phyloP scores from a whole-genome alignment of 108 stramenopile genomes.

The Fragilaria crotonensis region DNA sequence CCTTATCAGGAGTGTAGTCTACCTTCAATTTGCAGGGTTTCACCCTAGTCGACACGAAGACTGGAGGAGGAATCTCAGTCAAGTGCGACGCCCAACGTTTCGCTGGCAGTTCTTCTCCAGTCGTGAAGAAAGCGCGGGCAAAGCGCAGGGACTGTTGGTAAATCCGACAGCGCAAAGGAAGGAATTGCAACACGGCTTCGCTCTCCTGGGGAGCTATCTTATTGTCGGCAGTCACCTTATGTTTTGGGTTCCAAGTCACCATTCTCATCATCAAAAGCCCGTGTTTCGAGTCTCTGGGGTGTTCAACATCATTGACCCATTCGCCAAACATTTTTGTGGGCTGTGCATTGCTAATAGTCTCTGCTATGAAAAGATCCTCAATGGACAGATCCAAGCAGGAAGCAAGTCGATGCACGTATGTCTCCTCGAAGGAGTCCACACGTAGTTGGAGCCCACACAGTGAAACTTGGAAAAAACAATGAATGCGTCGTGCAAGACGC shows the following conservation, averaged over 20 bases:
- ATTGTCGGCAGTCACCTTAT: slow-evolving; percentile 48
- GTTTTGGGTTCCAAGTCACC: slow-evolving; percentile 62
- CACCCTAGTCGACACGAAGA: slow-evolving; percentile 53
- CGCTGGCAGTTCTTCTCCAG: slow-evolving; percentile 2
- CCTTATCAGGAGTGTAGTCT: slow-evolving; percentile 63
- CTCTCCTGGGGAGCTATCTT: slow-evolving; percentile 68
- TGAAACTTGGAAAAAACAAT: slow-evolving; percentile 59
- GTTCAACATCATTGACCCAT: slow-evolving; percentile 74
- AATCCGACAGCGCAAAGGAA: slow-evolving; percentile 70
- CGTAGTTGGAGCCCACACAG: slow-evolving; percentile 45
- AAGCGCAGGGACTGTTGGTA: slow-evolving; percentile 71
- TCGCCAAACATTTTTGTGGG: slow-evolving; percentile 79
- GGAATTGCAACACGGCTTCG: slow-evolving; percentile 52
- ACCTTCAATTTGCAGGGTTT: slow-evolving; percentile 78
- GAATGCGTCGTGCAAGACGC: slow-evolving; percentile 32
- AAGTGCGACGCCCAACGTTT: slow-evolving; percentile 18
- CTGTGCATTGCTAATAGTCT: slow-evolving; percentile 52
- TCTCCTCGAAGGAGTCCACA: slow-evolving; percentile 48
- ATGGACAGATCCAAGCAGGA: slow-evolving; percentile 56
- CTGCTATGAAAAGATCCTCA: slow-evolving; percentile 63
- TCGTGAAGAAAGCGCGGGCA: slow-evolving; percentile 55
- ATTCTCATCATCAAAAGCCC: slow-evolving; percentile 77
- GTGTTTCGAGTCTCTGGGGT: slow-evolving; percentile 67
- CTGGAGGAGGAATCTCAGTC: slow-evolving; percentile 37
- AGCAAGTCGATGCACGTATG: slow-evolving; percentile 45